Evolutionary conservation across 441 rosid genomes (phyloP).

Genomic region (Populus hybrid): DNA sequence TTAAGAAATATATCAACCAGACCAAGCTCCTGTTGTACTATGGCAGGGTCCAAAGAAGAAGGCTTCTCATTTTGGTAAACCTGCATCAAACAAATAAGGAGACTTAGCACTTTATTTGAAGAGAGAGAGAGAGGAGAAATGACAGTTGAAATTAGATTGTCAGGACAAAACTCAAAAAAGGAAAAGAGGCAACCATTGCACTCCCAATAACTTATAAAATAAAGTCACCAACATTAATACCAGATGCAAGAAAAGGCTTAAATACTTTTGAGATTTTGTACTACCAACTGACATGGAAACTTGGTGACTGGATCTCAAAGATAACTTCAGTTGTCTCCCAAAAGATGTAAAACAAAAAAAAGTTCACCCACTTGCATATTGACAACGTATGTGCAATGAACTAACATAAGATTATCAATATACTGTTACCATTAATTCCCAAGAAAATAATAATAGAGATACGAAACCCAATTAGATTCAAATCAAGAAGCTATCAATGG

Average conservation of each 20-base stretch:
- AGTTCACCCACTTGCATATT: neutral
- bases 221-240: neutral
- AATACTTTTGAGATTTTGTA: neutral
- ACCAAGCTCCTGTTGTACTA: conserved; percentile 65
- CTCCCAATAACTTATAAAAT: neutral
- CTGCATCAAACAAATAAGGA: conserved; percentile 43
- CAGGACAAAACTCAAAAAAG: neutral
- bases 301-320: neutral
- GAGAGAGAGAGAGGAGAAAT: neutral
- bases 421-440: neutral
- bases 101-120: neutral
- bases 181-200: neutral
- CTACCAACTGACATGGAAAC: neutral
- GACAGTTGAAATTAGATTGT: neutral
- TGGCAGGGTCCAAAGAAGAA: conserved; percentile 36
- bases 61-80: conserved; percentile 41
- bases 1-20: conserved; percentile 82
- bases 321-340: neutral
- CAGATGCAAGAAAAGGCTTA: neutral
- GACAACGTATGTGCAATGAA: neutral
- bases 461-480: neutral
- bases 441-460: neutral
- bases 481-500: neutral
- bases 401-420: neutral
- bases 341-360: neutral